These are phyloP conservation scores for Penicillium coffeae DNA, from an alignment of 495 filamentous ascomycete genomes.

Conservation along the genomic window DNA sequence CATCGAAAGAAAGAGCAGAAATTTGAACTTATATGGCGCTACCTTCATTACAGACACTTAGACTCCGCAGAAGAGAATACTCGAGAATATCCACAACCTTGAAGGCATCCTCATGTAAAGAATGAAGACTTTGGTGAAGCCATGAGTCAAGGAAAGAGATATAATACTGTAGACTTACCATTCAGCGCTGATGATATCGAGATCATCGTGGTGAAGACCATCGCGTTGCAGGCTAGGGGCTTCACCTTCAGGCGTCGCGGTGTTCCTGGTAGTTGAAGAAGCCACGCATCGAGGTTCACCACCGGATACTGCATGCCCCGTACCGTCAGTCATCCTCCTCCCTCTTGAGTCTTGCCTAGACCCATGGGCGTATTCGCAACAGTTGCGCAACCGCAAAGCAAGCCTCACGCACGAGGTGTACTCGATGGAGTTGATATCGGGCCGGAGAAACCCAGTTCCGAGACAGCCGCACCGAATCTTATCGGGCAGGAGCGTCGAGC, in stretches of 20 bases:
- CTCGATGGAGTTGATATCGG: slow-evolving; percentile 1
- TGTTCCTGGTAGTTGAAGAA: slow-evolving; percentile 12
- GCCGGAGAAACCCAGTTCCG: slow-evolving; percentile 17
- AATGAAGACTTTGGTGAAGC: no score
- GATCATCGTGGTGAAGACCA: slow-evolving; percentile 3
- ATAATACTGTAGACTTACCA: slow-evolving; percentile 44
- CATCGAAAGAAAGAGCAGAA: no score
- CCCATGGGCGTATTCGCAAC: no score
- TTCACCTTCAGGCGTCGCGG: not conserved
- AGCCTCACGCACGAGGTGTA: not conserved
- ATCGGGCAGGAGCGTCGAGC: slow-evolving; percentile 9
- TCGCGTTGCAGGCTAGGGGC: not conserved
- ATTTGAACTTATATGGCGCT: no score
- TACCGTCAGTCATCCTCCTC: no score
- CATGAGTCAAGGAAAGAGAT: no score
- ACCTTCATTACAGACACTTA: no score
- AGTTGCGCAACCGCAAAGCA: not conserved
- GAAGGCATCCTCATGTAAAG: no score
- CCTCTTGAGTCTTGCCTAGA: no score
- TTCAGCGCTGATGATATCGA: slow-evolving; percentile 59
- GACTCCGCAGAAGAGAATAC: no score
- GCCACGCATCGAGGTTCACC: slow-evolving; percentile 27
- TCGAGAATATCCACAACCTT: no score
- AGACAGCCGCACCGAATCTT: slow-evolving; percentile 25
- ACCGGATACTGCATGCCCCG: no score